Evolutionary conservation across 2,329 filamentous ascomycete genomes (phyloP), one percentile per base, ranked within the genome.

Genomic region (Talaromyces sp.): DNA sequence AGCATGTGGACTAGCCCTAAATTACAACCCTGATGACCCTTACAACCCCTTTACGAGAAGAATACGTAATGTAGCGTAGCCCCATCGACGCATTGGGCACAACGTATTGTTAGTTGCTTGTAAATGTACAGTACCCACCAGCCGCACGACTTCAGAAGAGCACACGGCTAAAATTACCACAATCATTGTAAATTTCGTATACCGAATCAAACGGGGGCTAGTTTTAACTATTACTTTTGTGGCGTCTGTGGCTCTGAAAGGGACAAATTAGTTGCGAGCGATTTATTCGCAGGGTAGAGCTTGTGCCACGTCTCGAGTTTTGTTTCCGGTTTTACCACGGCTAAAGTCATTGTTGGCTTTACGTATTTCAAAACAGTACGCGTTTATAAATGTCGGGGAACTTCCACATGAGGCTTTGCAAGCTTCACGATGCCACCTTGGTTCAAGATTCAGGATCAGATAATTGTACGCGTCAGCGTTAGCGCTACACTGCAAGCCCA

Each of bases 111-210:
- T 22, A 22, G 13, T 50, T 24, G 14, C 45, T 50, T 27, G 27
- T 7, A 31, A 3, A 14, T 14, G 47, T 27, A 31, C 7, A 31
- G 13, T 24, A 50, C 19, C 47, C 47, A n/a, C 27, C 5, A 7
- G 50, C 16, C 31, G 27, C 50, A 22, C 31, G 50, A 35, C 50
- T 13, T 37, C 8, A 14, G n/a, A n/a, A 52, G 31, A 37, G 24
- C 52, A 14, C 39, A 56, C 52, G 56, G 56, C 56, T 59, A 59
- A 59, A 59, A 45, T 59, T 22, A 59, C 27, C 56, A 56, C 33
- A 56, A 14, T 10, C n/a, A 33, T 13, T 24, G 52, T 37, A 56
- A 56, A 37, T 14, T 19, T 14, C 35, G 22, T 31, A 14, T 19
- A 59, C 31, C 27, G 48, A 52, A 16, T 5, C 47, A 48, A 27